phyloP scores from a whole-genome alignment of 257 asterid species.

The Striga asiatica region DNA sequence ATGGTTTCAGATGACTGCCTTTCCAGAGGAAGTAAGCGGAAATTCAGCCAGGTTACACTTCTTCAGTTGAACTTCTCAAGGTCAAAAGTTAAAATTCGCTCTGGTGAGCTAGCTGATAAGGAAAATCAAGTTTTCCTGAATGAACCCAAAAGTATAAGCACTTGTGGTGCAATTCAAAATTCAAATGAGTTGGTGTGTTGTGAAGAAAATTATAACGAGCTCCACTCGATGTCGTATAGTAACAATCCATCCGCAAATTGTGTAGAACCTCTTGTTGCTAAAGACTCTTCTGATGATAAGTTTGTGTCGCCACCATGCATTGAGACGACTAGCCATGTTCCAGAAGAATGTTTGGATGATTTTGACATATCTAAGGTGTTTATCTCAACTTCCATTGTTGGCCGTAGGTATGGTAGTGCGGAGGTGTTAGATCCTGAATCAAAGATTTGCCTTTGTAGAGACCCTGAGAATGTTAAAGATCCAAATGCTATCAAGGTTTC shows the following conservation, averaged over 20 bases:
- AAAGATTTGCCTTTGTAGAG: constrained; percentile 59
- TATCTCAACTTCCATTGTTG: constrained; percentile 68
- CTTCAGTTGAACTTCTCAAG: constrained; percentile 63
- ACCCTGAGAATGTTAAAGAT: constrained; percentile 64
- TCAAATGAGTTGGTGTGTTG: constrained; percentile 17
- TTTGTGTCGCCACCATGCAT: constrained; percentile 13
- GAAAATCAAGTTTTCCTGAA: constrained; percentile 13
- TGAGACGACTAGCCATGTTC: constrained; percentile 21
- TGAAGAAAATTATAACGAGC: constrained; percentile 16
- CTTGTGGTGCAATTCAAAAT: constrained; percentile 12
- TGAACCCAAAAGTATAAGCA: constrained; percentile 2
- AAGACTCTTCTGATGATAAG: constrained; percentile 17
- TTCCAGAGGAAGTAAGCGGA: constrained; percentile 62
- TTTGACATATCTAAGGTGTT: constrained; percentile 27
- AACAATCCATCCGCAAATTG: constrained; percentile 13
- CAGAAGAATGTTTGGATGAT: constrained; percentile 22
- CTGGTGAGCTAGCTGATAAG: constrained; percentile 14
- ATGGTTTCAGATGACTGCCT: constrained; percentile 64
- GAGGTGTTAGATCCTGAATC: constrained; percentile 36
- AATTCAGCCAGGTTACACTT: constrained; percentile 71
- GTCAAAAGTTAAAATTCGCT: constrained; percentile 29
- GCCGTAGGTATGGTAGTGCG: constrained; percentile 57
- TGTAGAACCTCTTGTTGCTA: constrained; percentile 13
- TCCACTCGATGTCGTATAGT: constrained; percentile 13
- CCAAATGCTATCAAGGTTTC: constrained; percentile 78